Evolutionary conservation across 2,329 filamentous ascomycete genomes (phyloP).

Genomic region (Sporothrix brunneoviolacea): DNA sequence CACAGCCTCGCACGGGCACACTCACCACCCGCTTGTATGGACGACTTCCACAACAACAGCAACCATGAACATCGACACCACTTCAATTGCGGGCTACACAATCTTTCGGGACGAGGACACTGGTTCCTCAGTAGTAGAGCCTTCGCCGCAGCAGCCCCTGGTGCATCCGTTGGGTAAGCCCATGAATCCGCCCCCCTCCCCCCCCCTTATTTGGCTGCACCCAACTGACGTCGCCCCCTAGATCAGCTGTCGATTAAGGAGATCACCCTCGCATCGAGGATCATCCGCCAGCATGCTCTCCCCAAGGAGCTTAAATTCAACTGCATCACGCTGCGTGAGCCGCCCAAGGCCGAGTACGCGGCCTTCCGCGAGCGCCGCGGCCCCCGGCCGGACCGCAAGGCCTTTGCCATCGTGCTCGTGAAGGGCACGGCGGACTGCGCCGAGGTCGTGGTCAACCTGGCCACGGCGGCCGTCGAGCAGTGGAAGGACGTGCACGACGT

Average conservation of each 20-base stretch:
- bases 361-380: slow-evolving; percentile 66
- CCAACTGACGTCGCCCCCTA: slow-evolving; percentile 21
- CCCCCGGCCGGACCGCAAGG: slow-evolving; percentile 53
- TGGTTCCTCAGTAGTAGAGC: slow-evolving; percentile 28
- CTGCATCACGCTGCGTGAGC: slow-evolving; percentile 77
- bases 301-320: slow-evolving; percentile 72
- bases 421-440: slow-evolving; percentile 72
- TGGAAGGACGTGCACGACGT: slow-evolving; percentile 73
- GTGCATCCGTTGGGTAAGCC: slow-evolving; percentile 33
- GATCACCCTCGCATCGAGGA: slow-evolving; percentile 52
- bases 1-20: slow-evolving; percentile 1
- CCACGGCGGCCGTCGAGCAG: slow-evolving; percentile 56
- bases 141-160: slow-evolving; percentile 24
- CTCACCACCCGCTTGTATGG: slow-evolving; percentile 16
- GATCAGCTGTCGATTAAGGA: slow-evolving; percentile 50
- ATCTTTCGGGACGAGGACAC: slow-evolving; percentile 37
- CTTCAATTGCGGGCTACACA: slow-evolving; percentile 39
- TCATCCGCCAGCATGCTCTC: slow-evolving; percentile 62
- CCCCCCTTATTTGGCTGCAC: neutral
- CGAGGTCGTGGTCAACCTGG: slow-evolving; percentile 73
- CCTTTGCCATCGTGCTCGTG: slow-evolving; percentile 75
- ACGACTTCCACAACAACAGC: slow-evolving; percentile 15
- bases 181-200: too few species aligned
- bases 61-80: slow-evolving; percentile 37
- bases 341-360: slow-evolving; percentile 76